Base-by-base conservation (phyloP, 1,284 basidiomycete species). In the Puccinia polysora region DNA sequence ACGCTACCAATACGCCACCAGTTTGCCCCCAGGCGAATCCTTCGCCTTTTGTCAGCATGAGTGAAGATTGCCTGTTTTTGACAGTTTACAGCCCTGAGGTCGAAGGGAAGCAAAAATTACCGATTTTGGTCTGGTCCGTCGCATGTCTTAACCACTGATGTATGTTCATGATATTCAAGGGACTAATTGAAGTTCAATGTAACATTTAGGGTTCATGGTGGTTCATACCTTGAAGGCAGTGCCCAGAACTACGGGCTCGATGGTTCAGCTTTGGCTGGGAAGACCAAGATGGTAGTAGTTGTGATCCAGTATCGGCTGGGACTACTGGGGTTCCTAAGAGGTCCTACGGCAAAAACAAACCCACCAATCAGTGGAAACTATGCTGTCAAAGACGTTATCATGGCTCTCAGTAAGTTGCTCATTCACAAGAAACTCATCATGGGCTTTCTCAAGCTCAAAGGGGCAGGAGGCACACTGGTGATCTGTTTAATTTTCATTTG, bases 291-390 rank as follows among this genome's bases (percentile, higher is more conserved):
- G 2, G 86, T 95, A 73, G 89, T 94, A n/a, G 86, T 88, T 14
- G 86, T 90, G 18, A 81, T 91, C 10, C 91, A 95, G 79, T 89
- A 91, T 77, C 87, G 91, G 30, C 83, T 95, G 7, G 91, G 90
- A 68, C 86, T 86, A 70, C 83, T 92, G 58, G 90, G 89, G 1
- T 87, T 89, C 77, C 81, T 90, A 77, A 67, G 55, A 55, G 25
- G 45, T 15, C 23, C 53, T 2, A 14, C n/a, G 7, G 34, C 53
- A 20, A 45, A 38, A 49, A 60, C 67, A 23, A 47, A 47, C 23
- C 43, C 62, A 6, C 47, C 62, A 4, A 58, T 69, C 38, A 34
- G 40, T 38, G 67, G 67, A 10, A 93, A 91, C 78, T 83, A 90
- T 1, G 89, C 85, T 14, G 81, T 89, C 14, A 83, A 83, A 75